Conservation (phyloP, 2,329 filamentous ascomycete genomes). For the Calonectria hongkongensis region DNA sequence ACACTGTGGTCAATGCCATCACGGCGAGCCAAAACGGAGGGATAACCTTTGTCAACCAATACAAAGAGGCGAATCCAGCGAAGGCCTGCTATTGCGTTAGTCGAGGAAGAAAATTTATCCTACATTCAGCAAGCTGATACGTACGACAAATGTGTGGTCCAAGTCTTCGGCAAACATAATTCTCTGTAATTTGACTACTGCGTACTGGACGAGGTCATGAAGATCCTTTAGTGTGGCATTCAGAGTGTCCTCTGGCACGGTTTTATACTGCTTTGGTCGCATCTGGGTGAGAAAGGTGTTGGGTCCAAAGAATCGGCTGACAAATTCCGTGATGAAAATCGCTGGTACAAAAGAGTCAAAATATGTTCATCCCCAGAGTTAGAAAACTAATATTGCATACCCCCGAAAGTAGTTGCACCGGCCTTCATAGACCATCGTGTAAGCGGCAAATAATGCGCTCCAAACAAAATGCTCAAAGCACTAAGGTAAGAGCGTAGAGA, state of each 20-base stretch:
- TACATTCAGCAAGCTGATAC: too few relatives aligned
- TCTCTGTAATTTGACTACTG: not conserved
- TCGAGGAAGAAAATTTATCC: too few relatives aligned
- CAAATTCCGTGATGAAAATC: not conserved
- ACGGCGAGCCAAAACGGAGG: too few relatives aligned
- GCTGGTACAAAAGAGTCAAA: not conserved
- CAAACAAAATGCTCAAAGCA: not conserved
- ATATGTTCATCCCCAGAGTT: not conserved
- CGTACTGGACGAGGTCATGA: not conserved
- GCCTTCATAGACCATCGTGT: constrained; percentile 1
- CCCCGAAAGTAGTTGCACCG: not conserved
- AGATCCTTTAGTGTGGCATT: not conserved
- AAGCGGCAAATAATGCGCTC: not conserved
- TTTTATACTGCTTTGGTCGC: not conserved
- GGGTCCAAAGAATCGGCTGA: not conserved
- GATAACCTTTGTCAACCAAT: too few relatives aligned
- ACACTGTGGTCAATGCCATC: too few relatives aligned
- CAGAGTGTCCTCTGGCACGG: not conserved
- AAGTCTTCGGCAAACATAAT: not conserved
- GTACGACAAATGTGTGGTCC: not conserved
- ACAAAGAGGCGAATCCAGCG: too few relatives aligned
- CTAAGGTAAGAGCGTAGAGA: not conserved
- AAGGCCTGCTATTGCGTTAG: too few relatives aligned
- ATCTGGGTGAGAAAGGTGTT: constrained; percentile 7
- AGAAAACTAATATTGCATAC: not conserved